Evolutionary conservation across 768 basidiomycete genomes (phyloP).

Genomic region (Cystoderma amianthinum): DNA sequence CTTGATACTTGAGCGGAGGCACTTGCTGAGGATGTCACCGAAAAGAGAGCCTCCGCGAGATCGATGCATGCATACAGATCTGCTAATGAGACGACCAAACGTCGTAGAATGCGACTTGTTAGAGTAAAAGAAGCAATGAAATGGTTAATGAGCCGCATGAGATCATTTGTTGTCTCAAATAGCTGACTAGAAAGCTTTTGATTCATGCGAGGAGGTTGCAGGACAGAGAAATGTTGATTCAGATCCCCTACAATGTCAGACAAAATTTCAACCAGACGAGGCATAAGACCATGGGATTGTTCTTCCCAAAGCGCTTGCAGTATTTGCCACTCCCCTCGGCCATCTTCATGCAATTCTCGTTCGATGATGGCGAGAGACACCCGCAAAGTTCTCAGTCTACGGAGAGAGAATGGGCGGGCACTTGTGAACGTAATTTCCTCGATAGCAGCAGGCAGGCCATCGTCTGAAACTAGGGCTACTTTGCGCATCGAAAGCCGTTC

Average conservation of each 20-base stretch:
- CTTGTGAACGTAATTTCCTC: conserved; percentile 49
- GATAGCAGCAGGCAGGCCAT: conserved; percentile 56
- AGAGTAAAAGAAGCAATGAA: conserved; percentile 42
- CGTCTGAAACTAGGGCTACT: conserved; percentile 60
- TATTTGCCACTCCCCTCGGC: conserved; percentile 47
- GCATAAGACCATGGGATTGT: conserved; percentile 46
- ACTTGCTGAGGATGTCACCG: conserved; percentile 28
- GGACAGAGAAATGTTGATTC: conserved; percentile 41
- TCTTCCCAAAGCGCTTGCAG: conserved; percentile 58
- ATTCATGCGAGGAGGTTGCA: conserved; percentile 26
- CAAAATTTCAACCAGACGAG: conserved; percentile 49
- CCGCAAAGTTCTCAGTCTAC: conserved; percentile 51
- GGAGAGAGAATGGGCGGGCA: conserved; percentile 43
- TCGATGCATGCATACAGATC: conserved; percentile 54
- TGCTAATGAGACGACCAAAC: conserved; percentile 33
- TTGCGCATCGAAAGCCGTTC: conserved; percentile 54
- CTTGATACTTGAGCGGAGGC: conserved; percentile 36
- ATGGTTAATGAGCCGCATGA: conserved; percentile 41
- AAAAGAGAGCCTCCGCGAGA: conserved; percentile 31
- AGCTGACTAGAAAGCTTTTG: conserved; percentile 44
- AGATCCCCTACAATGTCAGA: conserved; percentile 45
- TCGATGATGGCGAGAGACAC: conserved; percentile 55
- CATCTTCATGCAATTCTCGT: conserved; percentile 41
- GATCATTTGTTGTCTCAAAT: conserved; percentile 45
- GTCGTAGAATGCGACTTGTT: conserved; percentile 40